Evolutionary conservation across 768 basidiomycete genomes (phyloP).

Genomic region (Amyloporia xantha): DNA sequence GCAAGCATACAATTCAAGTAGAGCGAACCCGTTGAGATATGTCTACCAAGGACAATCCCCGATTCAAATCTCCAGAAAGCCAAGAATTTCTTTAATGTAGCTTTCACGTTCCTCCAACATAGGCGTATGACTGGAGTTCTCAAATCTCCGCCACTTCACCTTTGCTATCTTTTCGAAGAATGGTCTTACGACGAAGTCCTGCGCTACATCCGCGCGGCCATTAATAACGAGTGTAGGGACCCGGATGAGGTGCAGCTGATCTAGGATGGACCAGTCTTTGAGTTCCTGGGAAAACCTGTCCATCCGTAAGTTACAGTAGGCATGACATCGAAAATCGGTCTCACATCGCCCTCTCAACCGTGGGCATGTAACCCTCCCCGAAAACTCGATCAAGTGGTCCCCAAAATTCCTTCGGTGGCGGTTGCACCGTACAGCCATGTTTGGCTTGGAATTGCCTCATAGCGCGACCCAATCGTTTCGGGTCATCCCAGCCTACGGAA

Average conservation of each 20-base stretch:
- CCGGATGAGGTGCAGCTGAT: slow-evolving; percentile 19
- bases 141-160: slow-evolving; percentile 26
- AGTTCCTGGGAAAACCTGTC: slow-evolving; percentile 4
- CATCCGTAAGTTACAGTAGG: slow-evolving; percentile 3
- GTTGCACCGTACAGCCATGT: slow-evolving; percentile 37
- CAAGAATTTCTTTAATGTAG: slow-evolving; percentile 15
- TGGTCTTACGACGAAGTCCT: slow-evolving; percentile 21
- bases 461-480: slow-evolving; percentile 36
- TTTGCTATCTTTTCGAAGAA: slow-evolving; percentile 22
- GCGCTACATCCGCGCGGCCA: slow-evolving; percentile 24
- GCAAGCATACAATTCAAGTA: too few species aligned
- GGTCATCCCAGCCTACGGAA: slow-evolving; percentile 29
- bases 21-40: too few species aligned
- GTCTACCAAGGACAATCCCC: too few species aligned
- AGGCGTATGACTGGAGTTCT: slow-evolving; percentile 25
- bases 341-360: slow-evolving; percentile 29
- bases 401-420: slow-evolving; percentile 34
- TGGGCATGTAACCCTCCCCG: slow-evolving; percentile 33
- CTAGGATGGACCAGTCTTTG: slow-evolving; percentile 22
- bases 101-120: slow-evolving; percentile 25
- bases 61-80: not conserved
- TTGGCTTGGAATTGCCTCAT: slow-evolving; percentile 33
- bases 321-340: slow-evolving; percentile 23
- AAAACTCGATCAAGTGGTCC: slow-evolving; percentile 25
- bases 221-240: slow-evolving; percentile 26